Evolutionary conservation across 345 rosid species (phyloP).

Genomic region (Citrus glauca): DNA sequence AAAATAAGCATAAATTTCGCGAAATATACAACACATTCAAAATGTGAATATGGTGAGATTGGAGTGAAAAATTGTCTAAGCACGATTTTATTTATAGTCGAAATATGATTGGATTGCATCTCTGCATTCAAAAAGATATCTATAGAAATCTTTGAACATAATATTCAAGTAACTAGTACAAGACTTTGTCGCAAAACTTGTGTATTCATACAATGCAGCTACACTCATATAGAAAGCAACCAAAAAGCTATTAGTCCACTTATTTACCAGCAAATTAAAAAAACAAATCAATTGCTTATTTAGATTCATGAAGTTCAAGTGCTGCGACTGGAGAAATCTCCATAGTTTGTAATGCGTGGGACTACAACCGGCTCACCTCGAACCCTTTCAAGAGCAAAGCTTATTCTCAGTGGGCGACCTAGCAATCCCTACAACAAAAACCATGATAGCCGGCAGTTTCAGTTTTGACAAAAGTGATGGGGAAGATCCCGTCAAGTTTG

Average conservation of each 20-base stretch:
- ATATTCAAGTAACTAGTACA: not conserved
- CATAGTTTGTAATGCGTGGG: conserved; percentile 46
- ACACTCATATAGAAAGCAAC: not conserved
- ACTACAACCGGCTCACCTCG: conserved; percentile 83
- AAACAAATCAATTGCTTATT: not conserved
- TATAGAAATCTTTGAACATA: not conserved
- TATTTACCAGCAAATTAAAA: not conserved
- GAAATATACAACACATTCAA: too few relatives aligned
- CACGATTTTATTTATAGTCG: too few relatives aligned
- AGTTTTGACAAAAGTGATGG: not conserved
- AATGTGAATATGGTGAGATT: too few relatives aligned
- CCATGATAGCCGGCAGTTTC: not conserved
- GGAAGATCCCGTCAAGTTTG: not conserved
- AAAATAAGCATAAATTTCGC: too few relatives aligned
- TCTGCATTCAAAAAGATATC: too few relatives aligned
- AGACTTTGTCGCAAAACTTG: not conserved
- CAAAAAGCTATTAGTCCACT: not conserved
- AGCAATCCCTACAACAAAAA: conserved; percentile 54
- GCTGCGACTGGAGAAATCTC: conserved; percentile 3
- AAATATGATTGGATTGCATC: too few relatives aligned
- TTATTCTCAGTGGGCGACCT: conserved; percentile 78
- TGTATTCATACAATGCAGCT: not conserved
- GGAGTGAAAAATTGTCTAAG: too few relatives aligned
- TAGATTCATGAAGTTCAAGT: not conserved
- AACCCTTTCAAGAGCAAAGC: conserved; percentile 66